phyloP scores from a whole-genome alignment of 208 protist genomes.

The Leishmania braziliensis region DNA sequence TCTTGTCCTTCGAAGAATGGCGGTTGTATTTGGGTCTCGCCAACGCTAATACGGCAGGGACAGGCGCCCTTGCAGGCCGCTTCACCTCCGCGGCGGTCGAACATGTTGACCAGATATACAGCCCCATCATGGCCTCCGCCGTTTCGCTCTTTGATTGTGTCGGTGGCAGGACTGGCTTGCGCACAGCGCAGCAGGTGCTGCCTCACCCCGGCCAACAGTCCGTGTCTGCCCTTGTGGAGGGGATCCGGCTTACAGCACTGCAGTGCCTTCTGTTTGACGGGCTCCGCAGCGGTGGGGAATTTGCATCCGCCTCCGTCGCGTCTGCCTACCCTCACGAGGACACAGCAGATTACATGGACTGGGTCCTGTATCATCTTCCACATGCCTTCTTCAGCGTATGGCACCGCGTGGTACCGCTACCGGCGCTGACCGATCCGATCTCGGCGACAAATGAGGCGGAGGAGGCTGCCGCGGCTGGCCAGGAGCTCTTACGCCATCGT shows the following conservation, averaged over 20 bases:
- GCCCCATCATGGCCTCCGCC: conserved; percentile 20
- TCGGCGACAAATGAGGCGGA: neutral
- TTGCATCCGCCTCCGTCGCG: neutral
- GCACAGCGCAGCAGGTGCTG: conserved; percentile 63
- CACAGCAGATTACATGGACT: conserved; percentile 11
- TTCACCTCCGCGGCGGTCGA: neutral
- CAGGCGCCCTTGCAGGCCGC: neutral
- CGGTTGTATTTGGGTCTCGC: neutral
- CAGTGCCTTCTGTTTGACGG: conserved; percentile 46
- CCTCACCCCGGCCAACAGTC: conserved; percentile 45
- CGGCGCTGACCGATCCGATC: neutral
- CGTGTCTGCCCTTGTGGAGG: conserved; percentile 59
- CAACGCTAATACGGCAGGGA: neutral
- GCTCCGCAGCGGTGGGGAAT: neutral
- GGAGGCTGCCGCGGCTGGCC: conserved; percentile 19
- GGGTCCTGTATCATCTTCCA: conserved; percentile 27
- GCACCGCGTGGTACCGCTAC: conserved; percentile 17
- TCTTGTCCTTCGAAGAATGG: conserved; percentile 23
- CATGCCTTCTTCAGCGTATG: conserved; percentile 55
- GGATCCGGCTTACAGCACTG: conserved; percentile 64
- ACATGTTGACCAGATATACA: conserved; percentile 3
- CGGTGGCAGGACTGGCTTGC: conserved; percentile 32
- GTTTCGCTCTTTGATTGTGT: conserved; percentile 21
- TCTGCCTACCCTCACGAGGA: neutral
- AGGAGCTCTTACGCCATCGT: conserved; percentile 19